A percentile compares a stretch with the other conserved stretches of the same genome.
phyloP scores from a whole-genome alignment of 1,284 basidiomycete genomes.

The Mycena sp. region DNA sequence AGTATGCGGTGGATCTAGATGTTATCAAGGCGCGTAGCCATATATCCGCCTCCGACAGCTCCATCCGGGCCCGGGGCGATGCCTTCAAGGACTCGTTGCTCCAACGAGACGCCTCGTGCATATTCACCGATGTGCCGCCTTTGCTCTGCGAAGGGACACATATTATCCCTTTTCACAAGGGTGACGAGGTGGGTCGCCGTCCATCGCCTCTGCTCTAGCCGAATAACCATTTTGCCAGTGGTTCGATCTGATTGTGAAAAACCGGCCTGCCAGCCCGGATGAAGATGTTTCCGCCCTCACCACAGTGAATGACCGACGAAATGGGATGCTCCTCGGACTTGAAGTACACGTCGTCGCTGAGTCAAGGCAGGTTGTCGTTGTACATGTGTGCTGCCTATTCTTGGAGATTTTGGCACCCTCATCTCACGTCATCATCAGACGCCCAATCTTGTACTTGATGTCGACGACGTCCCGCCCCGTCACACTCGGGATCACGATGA shows the following conservation, averaged over 20 bases:
- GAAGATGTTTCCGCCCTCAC: slow-evolving; percentile 11
- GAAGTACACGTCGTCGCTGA: background rate
- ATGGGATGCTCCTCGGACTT: slow-evolving; percentile 8
- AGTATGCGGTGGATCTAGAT: slow-evolving; percentile 16
- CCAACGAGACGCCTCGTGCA: slow-evolving; percentile 10
- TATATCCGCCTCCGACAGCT: background rate
- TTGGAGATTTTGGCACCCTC: background rate
- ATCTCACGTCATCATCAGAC: slow-evolving; percentile 25
- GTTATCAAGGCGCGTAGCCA: slow-evolving; percentile 1
- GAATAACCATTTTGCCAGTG: background rate
- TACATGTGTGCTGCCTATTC: slow-evolving; percentile 11
- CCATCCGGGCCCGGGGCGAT: background rate
- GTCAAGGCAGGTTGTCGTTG: background rate
- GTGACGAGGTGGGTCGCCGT: slow-evolving; percentile 6
- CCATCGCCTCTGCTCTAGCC: background rate
- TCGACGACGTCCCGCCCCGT: slow-evolving; percentile 23
- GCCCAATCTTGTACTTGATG: slow-evolving; percentile 32
- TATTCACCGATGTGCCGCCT: slow-evolving; percentile 6
- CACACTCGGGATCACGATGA: background rate
- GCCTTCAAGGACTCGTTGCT: slow-evolving; percentile 3
- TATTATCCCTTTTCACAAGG: slow-evolving; percentile 19
- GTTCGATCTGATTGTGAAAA: background rate
- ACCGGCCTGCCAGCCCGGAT: background rate
- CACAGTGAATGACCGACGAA: slow-evolving; percentile 9
- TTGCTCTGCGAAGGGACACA: slow-evolving; percentile 11